Percentiles rank a stretch among this genome's conserved stretches.
Conservation (phyloP, 805 yeast genomes). For the Saturnispora gosingensis region DNA sequence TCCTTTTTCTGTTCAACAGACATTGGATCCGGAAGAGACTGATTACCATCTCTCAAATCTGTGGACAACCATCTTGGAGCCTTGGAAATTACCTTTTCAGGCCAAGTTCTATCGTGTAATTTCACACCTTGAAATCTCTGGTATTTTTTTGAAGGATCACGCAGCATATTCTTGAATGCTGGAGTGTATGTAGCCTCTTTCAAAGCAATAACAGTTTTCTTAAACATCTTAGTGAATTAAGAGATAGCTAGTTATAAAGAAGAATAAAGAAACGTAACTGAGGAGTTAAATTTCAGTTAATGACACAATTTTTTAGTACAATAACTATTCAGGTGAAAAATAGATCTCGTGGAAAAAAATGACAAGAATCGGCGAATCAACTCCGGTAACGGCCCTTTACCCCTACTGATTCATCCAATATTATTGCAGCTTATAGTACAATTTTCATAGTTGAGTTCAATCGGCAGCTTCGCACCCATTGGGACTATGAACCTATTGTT, state of each 20-base stretch:
- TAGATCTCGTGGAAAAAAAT: background rate
- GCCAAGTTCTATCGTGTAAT: conserved; percentile 64
- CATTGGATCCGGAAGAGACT: conserved; percentile 78
- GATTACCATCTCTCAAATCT: conserved; percentile 75
- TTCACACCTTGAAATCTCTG: conserved; percentile 44
- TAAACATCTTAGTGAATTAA: conserved; percentile 20
- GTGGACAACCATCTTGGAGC: conserved; percentile 79
- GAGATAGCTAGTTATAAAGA: background rate
- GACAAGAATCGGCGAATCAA: background rate
- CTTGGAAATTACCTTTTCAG: conserved; percentile 50
- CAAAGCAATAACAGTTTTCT: conserved; percentile 19
- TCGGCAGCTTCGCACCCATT: background rate
- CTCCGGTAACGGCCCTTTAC: background rate
- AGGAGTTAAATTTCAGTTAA: background rate
- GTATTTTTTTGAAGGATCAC: conserved; percentile 60
- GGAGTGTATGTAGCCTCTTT: conserved; percentile 24
- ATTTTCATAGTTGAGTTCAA: background rate
- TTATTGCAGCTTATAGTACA: background rate
- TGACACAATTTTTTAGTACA: background rate
- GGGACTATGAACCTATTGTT: background rate
- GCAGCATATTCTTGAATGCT: conserved; percentile 45
- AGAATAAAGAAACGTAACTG: background rate
- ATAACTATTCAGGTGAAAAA: background rate
- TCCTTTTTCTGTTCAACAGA: conserved; percentile 63
- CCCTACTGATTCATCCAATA: background rate